Percentiles rank a stretch among this genome's conserved stretches.
Conservation (phyloP, 495 filamentous ascomycete genomes). For the Trichoderma orchidacearum region DNA sequence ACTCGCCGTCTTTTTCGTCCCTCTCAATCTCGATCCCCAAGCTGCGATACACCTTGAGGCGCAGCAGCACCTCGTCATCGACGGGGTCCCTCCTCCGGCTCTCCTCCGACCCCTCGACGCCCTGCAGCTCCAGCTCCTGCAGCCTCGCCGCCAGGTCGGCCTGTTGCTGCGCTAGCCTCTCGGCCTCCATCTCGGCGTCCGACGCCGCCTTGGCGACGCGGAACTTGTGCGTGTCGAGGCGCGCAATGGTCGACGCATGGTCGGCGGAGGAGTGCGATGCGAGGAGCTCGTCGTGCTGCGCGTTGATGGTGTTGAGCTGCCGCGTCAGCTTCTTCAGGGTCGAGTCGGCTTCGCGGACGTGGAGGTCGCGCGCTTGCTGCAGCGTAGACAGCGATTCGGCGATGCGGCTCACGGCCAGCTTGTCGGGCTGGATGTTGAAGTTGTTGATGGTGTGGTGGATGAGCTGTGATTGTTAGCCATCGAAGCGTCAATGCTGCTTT, state of each 20-base stretch:
- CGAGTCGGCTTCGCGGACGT: conserved; percentile 55
- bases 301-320: conserved; percentile 48
- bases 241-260: conserved; percentile 69
- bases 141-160: conserved; percentile 61
- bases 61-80: conserved; percentile 45
- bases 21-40: conserved; percentile 81
- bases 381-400: conserved; percentile 68
- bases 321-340: conserved; percentile 64
- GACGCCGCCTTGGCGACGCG: conserved; percentile 76
- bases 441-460: conserved; percentile 82
- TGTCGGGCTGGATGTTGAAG: conserved; percentile 89
- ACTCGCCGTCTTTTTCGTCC: conserved; percentile 63
- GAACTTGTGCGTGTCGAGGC: conserved; percentile 88
- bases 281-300: conserved; percentile 58
- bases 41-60: conserved; percentile 81
- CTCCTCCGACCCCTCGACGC: conserved; percentile 40
- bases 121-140: conserved; percentile 75
- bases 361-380: conserved; percentile 61
- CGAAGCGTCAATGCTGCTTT: too few species aligned
- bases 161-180: conserved; percentile 70
- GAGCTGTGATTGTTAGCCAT: too few species aligned
- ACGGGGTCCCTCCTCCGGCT: conserved; percentile 20
- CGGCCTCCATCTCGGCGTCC: conserved; percentile 84
- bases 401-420: conserved; percentile 72
- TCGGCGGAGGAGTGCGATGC: conserved; percentile 55